These are phyloP conservation scores for Trametes cubensis DNA, from an alignment of 768 basidiomycete genomes.

Conservation along the genomic window DNA sequence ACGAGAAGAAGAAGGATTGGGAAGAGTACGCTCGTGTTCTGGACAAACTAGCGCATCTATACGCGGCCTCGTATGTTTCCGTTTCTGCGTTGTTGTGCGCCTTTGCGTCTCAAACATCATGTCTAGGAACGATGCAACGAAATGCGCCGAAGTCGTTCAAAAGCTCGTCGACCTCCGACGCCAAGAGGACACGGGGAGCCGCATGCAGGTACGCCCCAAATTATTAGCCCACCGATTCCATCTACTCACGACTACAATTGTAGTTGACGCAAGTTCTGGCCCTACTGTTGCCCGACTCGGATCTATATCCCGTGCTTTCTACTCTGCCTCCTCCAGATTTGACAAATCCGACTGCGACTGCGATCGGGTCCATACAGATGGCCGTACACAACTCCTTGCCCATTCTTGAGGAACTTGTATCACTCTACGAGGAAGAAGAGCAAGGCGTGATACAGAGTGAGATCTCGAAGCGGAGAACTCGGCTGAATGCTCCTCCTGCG, in stretches of 20 bases:
- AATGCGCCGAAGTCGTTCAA: constrained; percentile 82
- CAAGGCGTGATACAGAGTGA: constrained; percentile 59
- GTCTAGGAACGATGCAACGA: constrained; percentile 68
- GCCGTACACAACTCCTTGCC: constrained; percentile 73
- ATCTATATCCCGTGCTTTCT: constrained; percentile 61
- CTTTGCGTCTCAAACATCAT: neutral
- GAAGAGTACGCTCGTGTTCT: constrained; percentile 57
- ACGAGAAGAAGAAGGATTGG: constrained; percentile 67
- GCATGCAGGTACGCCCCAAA: constrained; percentile 50
- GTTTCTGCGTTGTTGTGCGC: neutral
- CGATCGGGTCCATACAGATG: constrained; percentile 57
- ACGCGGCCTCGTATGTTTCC: constrained; percentile 56
- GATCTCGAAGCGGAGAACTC: constrained; percentile 73
- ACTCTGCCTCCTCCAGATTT: constrained; percentile 72
- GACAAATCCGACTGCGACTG: constrained; percentile 69
- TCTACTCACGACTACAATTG: neutral
- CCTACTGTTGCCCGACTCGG: constrained; percentile 75
- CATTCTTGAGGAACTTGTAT: constrained; percentile 70
- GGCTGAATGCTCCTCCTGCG: constrained; percentile 67
- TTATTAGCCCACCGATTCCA: neutral
- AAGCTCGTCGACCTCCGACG: constrained; percentile 68
- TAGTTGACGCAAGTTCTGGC: constrained; percentile 71
- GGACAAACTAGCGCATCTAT: constrained; percentile 57
- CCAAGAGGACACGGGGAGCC: constrained; percentile 52
- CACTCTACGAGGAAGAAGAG: constrained; percentile 66